Evolutionary conservation across 179 eudicot genomes (phyloP).

Genomic region (Amaranthus tricolor): DNA sequence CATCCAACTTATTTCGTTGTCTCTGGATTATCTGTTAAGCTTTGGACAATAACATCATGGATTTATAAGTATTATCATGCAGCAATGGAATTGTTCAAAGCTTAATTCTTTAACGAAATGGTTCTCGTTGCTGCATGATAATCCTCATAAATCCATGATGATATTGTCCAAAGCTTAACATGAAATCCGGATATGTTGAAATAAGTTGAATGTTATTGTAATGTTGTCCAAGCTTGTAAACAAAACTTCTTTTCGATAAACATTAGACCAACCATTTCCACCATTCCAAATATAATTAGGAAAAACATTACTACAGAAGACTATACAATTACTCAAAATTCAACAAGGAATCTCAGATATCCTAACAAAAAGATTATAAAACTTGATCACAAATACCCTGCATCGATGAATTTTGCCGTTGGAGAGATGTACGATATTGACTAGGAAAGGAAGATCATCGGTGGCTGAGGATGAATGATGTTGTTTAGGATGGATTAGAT

Average conservation of each 20-base stretch:
- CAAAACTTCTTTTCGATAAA: neutral
- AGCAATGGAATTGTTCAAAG: no score
- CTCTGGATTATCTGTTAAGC: neutral
- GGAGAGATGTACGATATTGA: neutral
- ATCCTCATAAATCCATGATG: neutral
- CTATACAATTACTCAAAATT: neutral
- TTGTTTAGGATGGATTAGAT: neutral
- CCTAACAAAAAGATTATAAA: neutral
- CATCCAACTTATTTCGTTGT: neutral
- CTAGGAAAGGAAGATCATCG: neutral
- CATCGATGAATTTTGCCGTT: neutral
- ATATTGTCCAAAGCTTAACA: neutral
- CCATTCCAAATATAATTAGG: neutral
- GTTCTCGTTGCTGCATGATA: neutral
- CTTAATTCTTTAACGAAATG: no score
- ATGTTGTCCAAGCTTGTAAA: neutral
- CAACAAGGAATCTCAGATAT: neutral
- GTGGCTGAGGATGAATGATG: neutral
- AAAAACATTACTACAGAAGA: neutral
- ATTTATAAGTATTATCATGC: neutral
- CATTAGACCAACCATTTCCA: neutral
- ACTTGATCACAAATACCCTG: neutral
- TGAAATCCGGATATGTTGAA: neutral
- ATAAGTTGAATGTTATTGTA: neutral
- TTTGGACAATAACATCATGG: neutral